Conservation (phyloP, 2,329 filamentous ascomycete genomes). For the Coleophoma crateriformis region DNA sequence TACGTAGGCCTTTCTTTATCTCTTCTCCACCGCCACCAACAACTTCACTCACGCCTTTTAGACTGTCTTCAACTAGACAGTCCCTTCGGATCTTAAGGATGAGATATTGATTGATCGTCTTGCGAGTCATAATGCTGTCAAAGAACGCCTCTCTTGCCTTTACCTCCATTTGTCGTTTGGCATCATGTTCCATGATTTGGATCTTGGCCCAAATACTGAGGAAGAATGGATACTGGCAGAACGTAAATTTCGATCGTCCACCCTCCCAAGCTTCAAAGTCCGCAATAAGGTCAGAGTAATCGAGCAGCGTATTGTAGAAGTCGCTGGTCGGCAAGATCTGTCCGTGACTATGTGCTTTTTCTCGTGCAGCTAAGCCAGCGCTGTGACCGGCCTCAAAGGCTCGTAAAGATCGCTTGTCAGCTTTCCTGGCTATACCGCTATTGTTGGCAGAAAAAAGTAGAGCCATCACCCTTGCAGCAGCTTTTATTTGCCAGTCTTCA, state of each 20-base stretch:
- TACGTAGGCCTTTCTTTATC: conserved; percentile 82
- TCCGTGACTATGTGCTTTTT: conserved; percentile 43
- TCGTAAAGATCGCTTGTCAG: conserved; percentile 28
- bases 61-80: conserved; percentile 82
- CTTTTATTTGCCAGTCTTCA: conserved; percentile 87
- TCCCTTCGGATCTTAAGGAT: conserved; percentile 74
- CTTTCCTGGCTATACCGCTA: conserved; percentile 32
- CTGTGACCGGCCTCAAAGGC: conserved; percentile 28
- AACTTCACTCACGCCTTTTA: conserved; percentile 78
- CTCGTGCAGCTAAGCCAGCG: conserved; percentile 31
- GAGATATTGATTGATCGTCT: conserved; percentile 71
- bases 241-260: conserved; percentile 68
- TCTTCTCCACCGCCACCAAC: conserved; percentile 77
- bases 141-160: conserved; percentile 89
- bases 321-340: conserved; percentile 74
- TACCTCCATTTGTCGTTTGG: conserved; percentile 80
- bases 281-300: conserved; percentile 76
- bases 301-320: conserved; percentile 83
- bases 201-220: conserved; percentile 92
- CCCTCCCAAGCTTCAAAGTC: conserved; percentile 89
- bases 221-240: conserved; percentile 90
- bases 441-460: conserved; percentile 81
- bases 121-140: conserved; percentile 74
- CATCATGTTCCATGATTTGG: conserved; percentile 82
- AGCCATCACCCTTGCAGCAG: conserved; percentile 73